phyloP scores from a whole-genome alignment of 73 alveolate species.

The Diophrys appendiculata region DNA sequence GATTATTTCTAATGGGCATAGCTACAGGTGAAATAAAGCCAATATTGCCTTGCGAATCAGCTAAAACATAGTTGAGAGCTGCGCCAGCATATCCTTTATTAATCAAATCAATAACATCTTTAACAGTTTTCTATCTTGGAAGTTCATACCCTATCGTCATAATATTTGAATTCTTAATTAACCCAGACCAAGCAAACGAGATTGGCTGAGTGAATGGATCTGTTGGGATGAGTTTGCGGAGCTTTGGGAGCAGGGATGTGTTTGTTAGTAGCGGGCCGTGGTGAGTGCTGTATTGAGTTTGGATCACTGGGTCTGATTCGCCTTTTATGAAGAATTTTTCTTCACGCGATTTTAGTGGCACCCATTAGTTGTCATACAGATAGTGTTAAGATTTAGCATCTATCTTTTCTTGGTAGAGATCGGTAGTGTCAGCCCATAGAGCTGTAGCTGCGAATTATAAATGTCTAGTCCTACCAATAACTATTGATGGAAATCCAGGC shows the following conservation, averaged over 20 bases:
- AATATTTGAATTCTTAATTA: neutral
- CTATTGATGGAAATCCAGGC: constrained; percentile 3
- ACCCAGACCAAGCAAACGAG: neutral
- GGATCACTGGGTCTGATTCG: neutral
- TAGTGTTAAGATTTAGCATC: neutral
- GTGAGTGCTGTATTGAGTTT: neutral
- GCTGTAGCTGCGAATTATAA: neutral
- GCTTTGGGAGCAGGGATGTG: neutral
- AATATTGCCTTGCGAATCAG: neutral
- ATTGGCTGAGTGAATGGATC: neutral
- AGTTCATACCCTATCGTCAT: neutral
- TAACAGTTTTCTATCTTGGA: neutral
- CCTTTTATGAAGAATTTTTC: neutral
- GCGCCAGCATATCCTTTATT: neutral
- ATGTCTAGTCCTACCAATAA: neutral
- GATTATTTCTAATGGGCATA: constrained; percentile 46
- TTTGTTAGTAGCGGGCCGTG: neutral
- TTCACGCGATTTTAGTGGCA: neutral
- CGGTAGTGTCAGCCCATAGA: neutral
- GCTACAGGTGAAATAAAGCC: neutral
- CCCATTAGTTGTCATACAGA: neutral
- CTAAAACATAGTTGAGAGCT: neutral
- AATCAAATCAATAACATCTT: neutral
- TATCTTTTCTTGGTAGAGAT: constrained; percentile 12
- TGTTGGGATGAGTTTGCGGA: neutral